Base-by-base conservation (phyloP, 495 filamentous ascomycete species). In the Hypoxylon rickii region DNA sequence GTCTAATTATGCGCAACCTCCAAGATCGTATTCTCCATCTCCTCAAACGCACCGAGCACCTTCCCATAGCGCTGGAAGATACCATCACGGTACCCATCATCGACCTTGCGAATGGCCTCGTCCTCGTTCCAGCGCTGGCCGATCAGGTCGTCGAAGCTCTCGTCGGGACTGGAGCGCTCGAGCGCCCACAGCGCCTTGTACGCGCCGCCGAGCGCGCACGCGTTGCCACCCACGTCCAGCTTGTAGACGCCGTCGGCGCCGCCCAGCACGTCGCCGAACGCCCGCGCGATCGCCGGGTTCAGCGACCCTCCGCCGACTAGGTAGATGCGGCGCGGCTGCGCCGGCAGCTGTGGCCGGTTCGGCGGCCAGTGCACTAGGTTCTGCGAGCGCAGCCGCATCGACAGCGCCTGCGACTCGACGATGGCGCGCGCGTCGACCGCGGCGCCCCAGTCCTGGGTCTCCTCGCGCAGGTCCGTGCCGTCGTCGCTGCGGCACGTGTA, bases 131-230 rank as follows among this genome's bases (percentile, higher is more conserved):
- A 98, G 52, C 94, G 75, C 54, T 77, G 68, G 1, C 86, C 89
- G 37, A 98, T 85, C 57, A 95, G 76, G 31, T 92, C 85, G 67
- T 97, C 94, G 76, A 97, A 98, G 7, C 80, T 87, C 79, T 96
- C 85, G 22, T 52, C 29, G 1, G 65, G 46, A 7, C 51, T 65
- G 16, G 69, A 63, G 22, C 89, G 74, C 74, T 96, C 91, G 24
- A 89, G 75, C 1, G 86, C 89, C 94, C 94, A 98, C 0, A 92
- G 86, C 41, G 94, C 93, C 74, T 96, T 96, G 69, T 98, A 96
- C n/a, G 93, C 94, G 13, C 90, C 91, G 8, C 92, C 94, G 7
- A 98, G 71, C 15, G 92, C 94, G 71, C 94, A 98, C 21, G 94
- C 92, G 73, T 96, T 96, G 4, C 92, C 90, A n/a, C 93, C 92